Conservation (phyloP, 192 early-diverging fungal genomes). For the Haplosporangium gracile region DNA sequence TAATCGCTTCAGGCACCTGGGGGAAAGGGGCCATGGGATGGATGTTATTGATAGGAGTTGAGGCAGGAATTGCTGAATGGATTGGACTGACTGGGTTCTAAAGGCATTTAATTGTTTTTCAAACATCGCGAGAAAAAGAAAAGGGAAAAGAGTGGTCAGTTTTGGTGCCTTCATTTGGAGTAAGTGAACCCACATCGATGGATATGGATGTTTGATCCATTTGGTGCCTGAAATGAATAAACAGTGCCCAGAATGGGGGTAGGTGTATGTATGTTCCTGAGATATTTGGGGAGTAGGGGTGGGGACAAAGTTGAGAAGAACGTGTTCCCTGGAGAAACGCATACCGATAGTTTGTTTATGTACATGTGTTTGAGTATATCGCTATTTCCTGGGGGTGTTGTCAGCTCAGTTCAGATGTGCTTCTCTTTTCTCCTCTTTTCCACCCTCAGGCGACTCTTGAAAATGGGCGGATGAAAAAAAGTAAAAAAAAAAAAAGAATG, state of each 20-base stretch:
- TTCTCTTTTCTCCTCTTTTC: too few relatives aligned
- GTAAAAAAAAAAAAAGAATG: too few relatives aligned
- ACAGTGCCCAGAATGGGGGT: too few relatives aligned
- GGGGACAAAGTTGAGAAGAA: background rate
- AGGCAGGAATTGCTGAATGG: background rate
- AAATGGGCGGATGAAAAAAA: too few relatives aligned
- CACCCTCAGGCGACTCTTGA: too few relatives aligned
- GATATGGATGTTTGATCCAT: background rate
- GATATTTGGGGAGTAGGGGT: background rate
- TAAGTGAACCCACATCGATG: background rate
- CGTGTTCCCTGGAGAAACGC: background rate
- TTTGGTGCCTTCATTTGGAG: background rate
- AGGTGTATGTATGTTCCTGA: background rate
- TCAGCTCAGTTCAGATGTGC: background rate
- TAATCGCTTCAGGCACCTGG: background rate
- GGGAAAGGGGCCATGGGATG: background rate
- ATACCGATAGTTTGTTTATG: background rate
- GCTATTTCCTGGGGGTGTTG: constrained; percentile 1
- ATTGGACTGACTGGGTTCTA: background rate
- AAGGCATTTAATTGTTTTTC: background rate
- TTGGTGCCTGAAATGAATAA: background rate
- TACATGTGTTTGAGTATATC: background rate
- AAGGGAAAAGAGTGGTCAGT: background rate
- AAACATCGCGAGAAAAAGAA: background rate
- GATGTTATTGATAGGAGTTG: background rate